Percentiles rank a stretch among this genome's conserved stretches.
Evolutionary conservation across 1,284 basidiomycete genomes (phyloP).

Genomic region (Hortiboletus rubellus): DNA sequence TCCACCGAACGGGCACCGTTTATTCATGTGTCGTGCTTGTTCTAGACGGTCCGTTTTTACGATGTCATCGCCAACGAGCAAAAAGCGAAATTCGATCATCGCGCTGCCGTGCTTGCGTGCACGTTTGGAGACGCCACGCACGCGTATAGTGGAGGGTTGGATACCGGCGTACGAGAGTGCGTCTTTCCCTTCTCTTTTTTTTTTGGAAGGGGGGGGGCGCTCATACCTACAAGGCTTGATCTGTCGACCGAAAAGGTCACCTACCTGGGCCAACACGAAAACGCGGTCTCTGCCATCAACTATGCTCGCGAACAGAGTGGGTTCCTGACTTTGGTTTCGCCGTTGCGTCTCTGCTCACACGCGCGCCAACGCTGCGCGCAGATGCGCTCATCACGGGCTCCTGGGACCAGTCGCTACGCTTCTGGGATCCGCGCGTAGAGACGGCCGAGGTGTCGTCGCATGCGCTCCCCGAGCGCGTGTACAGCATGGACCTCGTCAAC

Average conservation of each 20-base stretch:
- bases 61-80: conserved; percentile 63
- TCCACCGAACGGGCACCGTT: neutral
- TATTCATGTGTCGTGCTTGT: neutral
- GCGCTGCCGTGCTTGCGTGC: conserved; percentile 70
- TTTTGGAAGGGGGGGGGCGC: too few relatives aligned
- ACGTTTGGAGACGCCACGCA: conserved; percentile 61
- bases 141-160: conserved; percentile 74
- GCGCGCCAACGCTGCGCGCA: conserved; percentile 27
- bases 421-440: conserved; percentile 78
- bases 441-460: conserved; percentile 63
- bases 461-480: conserved; percentile 79
- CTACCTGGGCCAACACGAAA: conserved; percentile 66
- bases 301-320: conserved; percentile 55
- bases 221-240: conserved; percentile 50
- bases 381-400: conserved; percentile 81
- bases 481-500: conserved; percentile 74
- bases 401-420: conserved; percentile 87
- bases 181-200: conserved; percentile 24
- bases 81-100: conserved; percentile 75
- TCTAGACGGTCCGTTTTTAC: conserved; percentile 73
- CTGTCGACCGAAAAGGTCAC: conserved; percentile 59
- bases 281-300: conserved; percentile 63
- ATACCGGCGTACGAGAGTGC: conserved; percentile 71
- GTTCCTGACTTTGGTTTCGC: conserved; percentile 22
- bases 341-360: neutral